Base-by-base conservation (phyloP, 805 yeast species). In the Saturnispora ahearnii region DNA sequence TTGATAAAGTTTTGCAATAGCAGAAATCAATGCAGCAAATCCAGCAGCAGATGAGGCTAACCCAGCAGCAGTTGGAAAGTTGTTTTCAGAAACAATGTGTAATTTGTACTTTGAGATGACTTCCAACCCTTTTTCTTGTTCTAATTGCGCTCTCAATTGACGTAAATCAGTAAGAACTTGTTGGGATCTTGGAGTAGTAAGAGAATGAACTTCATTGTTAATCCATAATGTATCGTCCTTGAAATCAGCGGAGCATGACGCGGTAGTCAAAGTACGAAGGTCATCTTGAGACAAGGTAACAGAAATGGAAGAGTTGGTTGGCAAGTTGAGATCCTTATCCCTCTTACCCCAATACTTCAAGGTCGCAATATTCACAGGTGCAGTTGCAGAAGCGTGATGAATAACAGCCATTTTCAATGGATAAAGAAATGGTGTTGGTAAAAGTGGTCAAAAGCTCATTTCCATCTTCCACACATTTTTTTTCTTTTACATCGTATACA, bases 11-110 rank as follows among this genome's bases (percentile, higher is more conserved):
- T 77, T 78, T 15, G 98, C 89, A 61, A 93, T 79, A n/a, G 96
- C 87, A 45, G 79, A 79, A 22, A 91, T 95, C 53, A 93, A 74
- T 9, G 99, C 99, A 33, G 99, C 96, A 68, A 89, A 91, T 0
- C 99, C 99, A 9, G 99, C 98, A 12, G 99, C 99, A 5, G 96
- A 85, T 1, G 96, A 88, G 0, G 99, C 99, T 59, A 93, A 76
- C 2, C 99, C 99, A 5, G 99, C 99, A 31, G 99, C 99, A 26
- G 99, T 93, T 47, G 99, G 99, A 75, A 93, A 93, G 70, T 93
- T 93, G 72, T 93, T 93, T 63, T 88, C 96, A 28, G 95, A 82
- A 12, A 87, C 95, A 57, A 93, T 85, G 59, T 82, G 87, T 51
- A 93, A 72, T 46, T 76, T 74, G 77, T 77, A 80, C 18, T 71